Conservation (phyloP, 2,329 filamentous ascomycete species). For the Cordyceps farinosa region DNA sequence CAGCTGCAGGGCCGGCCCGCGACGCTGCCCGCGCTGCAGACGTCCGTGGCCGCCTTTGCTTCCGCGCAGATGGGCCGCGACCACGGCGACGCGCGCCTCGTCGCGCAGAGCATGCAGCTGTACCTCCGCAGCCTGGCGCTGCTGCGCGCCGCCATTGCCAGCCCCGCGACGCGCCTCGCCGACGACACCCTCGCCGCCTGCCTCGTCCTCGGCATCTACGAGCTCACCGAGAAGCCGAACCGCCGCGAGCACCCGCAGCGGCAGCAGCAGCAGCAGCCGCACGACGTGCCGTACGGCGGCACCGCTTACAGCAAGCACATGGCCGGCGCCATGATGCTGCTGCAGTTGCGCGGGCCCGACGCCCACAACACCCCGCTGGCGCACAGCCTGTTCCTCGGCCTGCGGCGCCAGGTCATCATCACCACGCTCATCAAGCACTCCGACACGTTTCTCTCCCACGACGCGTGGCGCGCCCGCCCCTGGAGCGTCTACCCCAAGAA, state of each 20-base stretch:
- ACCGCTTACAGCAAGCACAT: slow-evolving; percentile 12
- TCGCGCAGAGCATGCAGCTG: slow-evolving; percentile 12
- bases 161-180: background rate
- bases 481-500: slow-evolving; percentile 18
- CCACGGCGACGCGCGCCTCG: slow-evolving; percentile 3
- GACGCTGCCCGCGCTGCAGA: slow-evolving; percentile 12
- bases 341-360: slow-evolving; percentile 17
- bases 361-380: slow-evolving; percentile 13
- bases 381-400: slow-evolving; percentile 17
- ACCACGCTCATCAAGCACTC: slow-evolving; percentile 8
- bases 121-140: slow-evolving; percentile 16
- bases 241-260: background rate
- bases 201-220: slow-evolving; percentile 17
- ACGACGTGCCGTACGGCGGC: background rate
- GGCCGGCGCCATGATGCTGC: slow-evolving; percentile 17
- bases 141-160: slow-evolving; percentile 9
- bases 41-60: slow-evolving; percentile 14
- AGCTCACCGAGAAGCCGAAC: slow-evolving; percentile 14
- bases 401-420: slow-evolving; percentile 11
- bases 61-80: slow-evolving; percentile 12
- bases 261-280: background rate
- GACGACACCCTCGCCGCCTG: slow-evolving; percentile 19
- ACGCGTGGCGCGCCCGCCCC: slow-evolving; percentile 8
- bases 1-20: slow-evolving; percentile 9
- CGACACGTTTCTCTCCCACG: slow-evolving; percentile 11